Base-by-base conservation (phyloP, 768 basidiomycete species). In the Pulveroboletus sp. region DNA sequence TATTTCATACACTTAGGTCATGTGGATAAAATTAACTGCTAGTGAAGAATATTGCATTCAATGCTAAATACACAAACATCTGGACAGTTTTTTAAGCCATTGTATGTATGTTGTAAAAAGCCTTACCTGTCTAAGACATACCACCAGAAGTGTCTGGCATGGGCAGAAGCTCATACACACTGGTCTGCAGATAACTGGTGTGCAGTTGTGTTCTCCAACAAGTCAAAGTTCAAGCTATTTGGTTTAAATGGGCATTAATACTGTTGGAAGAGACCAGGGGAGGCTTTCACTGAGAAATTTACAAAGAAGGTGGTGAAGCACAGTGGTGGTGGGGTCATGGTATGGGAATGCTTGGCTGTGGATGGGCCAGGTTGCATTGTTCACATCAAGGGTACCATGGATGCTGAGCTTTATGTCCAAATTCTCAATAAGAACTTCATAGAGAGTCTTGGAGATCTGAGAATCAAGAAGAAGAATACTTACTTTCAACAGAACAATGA, bases 401-500 rank as follows among this genome's bases (percentile, higher is more conserved):
- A 67, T 42, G 45, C 31, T 10, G 40, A 32, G 17, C 44, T 58
- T 34, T 72, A 68, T 49, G 7, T 43, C 30, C 16, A 65, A 9
- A 71, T 72, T n/a, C 50, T 71, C 10, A 39, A 69, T 35, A 51
- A 68, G 7, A 43, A 59, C 22, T 43, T 64, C 41, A 55, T 70
- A 7, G 65, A 68, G 23, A 65, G 55, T 32, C 49, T 63, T 22
- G 14, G 50, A 3, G 51, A 68, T 45, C 62, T 61, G 30, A 34
- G 53, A 2, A 38, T 68, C 22, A 22, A 55, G 26, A 46, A 22
- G 9, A 13, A 42, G 32, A n/a, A 34, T 34, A 12, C n/a, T 34
- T 34, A 59, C 42, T 71, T 69, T 47, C 64, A 68, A 44, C 71
- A 74, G 24, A 69, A 74, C 49, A 70, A 70, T 41, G 58, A 73